Conservation (phyloP, 352 stramenopile species). For the Thalassiosira exigua region DNA sequence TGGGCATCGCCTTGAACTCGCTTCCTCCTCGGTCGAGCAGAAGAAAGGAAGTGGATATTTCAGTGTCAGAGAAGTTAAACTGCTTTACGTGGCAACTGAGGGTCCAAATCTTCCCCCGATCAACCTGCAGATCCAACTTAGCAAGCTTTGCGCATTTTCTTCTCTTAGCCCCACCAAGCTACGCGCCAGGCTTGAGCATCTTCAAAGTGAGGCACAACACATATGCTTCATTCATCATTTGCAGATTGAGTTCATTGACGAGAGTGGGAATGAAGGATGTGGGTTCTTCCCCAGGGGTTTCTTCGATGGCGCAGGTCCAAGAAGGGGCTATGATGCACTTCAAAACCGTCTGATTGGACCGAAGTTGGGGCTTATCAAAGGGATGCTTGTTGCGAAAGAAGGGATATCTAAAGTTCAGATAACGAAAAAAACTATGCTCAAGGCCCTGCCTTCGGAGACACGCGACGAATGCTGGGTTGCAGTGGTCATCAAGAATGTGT, state of each 20-base stretch:
- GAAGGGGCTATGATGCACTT: slow-evolving; percentile 5
- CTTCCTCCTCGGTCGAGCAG: slow-evolving; percentile 38
- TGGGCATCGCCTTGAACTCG: slow-evolving; percentile 25
- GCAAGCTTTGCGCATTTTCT: slow-evolving; percentile 51
- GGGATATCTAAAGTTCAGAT: slow-evolving; percentile 11
- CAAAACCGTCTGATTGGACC: slow-evolving; percentile 18
- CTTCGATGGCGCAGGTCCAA: slow-evolving; percentile 5
- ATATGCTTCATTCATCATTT: neutral
- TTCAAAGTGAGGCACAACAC: neutral
- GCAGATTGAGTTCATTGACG: neutral
- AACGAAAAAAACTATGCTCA: slow-evolving; percentile 6
- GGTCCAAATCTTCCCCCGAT: slow-evolving; percentile 13
- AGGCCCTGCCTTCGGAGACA: slow-evolving; percentile 1
- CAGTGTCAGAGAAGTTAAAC: slow-evolving; percentile 7
- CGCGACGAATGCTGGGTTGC: slow-evolving; percentile 6
- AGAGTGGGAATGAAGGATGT: slow-evolving; percentile 12
- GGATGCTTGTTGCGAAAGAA: slow-evolving; percentile 22
- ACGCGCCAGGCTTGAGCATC: slow-evolving; percentile 40
- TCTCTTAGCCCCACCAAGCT: slow-evolving; percentile 48
- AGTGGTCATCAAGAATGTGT: slow-evolving; percentile 32
- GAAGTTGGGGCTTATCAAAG: slow-evolving; percentile 51
- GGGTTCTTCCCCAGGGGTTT: slow-evolving; percentile 10
- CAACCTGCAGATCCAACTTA: slow-evolving; percentile 39
- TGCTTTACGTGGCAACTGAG: slow-evolving; percentile 44
- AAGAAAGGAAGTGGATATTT: slow-evolving; percentile 12